A percentile compares a stretch with the other conserved stretches of the same genome.
These are phyloP conservation scores for Colletotrichum phormii DNA, from an alignment of 2,329 filamentous ascomycete species.

Conservation along the genomic window DNA sequence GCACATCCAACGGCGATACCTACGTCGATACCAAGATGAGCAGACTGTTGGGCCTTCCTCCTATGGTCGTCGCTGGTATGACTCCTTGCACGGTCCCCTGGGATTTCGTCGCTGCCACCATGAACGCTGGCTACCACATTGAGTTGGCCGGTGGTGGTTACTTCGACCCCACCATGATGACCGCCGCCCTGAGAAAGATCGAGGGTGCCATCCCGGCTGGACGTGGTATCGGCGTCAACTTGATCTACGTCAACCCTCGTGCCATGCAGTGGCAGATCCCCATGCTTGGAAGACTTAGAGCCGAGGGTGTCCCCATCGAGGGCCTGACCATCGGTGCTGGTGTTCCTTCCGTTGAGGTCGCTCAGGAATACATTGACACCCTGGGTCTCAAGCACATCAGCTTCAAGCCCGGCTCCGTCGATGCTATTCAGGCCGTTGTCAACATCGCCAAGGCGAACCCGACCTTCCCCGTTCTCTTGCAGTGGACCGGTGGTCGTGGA, in stretches of 20 bases:
- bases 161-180: constrained; percentile 86
- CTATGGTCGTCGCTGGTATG: constrained; percentile 94
- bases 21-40: constrained; percentile 98
- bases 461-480: constrained; percentile 89
- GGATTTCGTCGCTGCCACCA: constrained; percentile 92
- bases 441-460: constrained; percentile 96
- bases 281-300: constrained; percentile 80
- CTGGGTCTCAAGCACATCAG: constrained; percentile 92
- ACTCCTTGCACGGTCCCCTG: constrained; percentile 89
- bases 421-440: constrained; percentile 89
- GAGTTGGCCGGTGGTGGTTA: constrained; percentile 92
- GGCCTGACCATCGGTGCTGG: constrained; percentile 93
- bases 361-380: constrained; percentile 93
- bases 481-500: constrained; percentile 95
- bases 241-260: constrained; percentile 91
- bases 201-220: constrained; percentile 86
- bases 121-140: constrained; percentile 95
- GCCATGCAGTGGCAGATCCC: constrained; percentile 96
- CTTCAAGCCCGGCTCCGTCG: constrained; percentile 92
- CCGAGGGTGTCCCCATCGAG: constrained; percentile 90
- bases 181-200: constrained; percentile 84
- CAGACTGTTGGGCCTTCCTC: constrained; percentile 84
- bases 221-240: constrained; percentile 87
- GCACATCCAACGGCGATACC: constrained; percentile 88
- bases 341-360: constrained; percentile 92